Evolutionary conservation across 129 eudicot species (phyloP), one percentile per base, ranked within the genome.

Genomic region (Lactuca sativa): DNA sequence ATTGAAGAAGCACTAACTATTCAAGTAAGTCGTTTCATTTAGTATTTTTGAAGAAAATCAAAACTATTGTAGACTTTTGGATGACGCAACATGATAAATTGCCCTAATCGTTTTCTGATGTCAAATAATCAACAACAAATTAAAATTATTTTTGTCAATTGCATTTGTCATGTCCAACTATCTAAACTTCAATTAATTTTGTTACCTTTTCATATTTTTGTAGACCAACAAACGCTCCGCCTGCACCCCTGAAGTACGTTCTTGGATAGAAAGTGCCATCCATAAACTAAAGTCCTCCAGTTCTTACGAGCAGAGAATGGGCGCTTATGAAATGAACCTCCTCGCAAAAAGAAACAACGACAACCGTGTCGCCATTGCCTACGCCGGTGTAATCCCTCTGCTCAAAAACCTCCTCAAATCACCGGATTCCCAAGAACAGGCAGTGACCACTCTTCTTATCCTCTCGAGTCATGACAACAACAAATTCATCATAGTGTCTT

Each of bases 311-410:
- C 95, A 85, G 59, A 82, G 96, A 5, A 76, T 85, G 6, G 96
- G 96, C 0, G 92, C 98, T 7, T 91, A 92, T 18, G 98, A 92
- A 69, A 77, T 92, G 73, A 96, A 96, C 61, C 96, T 92, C 33
- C 92, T 92, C 12, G 98, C 98, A 55, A 92, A 92, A 78, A 78
- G 98, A 31, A 92, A 92, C 34, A 90, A 95, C 4, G 95, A 89
- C 74, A 89, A 92, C 56, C 95, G 96, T 30, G 92, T 92, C 6
- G 96, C 96, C 9, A 84, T 92, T 10, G 98, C 98, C 8, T 95
- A 89, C 66, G 95, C 96, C 5, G 98, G 98, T 18, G 96, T 96
- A 37, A 89, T 92, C 79, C 96, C 98, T 0, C 78, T 89, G 17
- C 92, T 92, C 9, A 92, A 86, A 55, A 75, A 70, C 63, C 92